Evolutionary conservation across 192 early-diverging fungal genomes (phyloP), one percentile per base, ranked within the genome.

Genomic region (Funneliformis geosporum): DNA sequence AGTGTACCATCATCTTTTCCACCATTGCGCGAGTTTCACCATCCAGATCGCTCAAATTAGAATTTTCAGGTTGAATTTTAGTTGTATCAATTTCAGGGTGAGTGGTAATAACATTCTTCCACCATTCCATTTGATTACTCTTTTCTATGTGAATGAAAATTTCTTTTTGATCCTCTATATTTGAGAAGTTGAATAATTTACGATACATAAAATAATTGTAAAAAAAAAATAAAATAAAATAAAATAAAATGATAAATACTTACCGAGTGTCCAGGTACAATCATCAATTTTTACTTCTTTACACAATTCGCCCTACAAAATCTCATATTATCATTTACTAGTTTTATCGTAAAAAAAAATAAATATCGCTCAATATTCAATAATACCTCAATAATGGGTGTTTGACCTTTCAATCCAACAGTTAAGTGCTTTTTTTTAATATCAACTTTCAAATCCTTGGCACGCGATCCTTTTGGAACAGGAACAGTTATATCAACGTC

Each of bases 11-110:
- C 95, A 97, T 97, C 82, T 97, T 97, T 79, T 97, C 95, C 42
- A 97, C 94, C 96, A 97, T 97, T 43, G 88, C 88, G 21, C 96
- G 80, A 2, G 96, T 97, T 73, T 97, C 96, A 40, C 94, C 94
- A 80, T 97, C 96, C 76, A 97, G 79, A 80, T 97, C 96, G 38
- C 84, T 79, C 66, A 97, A 83, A 67, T 95, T 94, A 1, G 94
- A 95, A 83, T 97, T 97, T 82, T 97, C 96, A 5, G 96, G 96
- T 78, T 91, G 85, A 78, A 97, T 95, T 78, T 92, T 93, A 60
- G 93, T 91, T n/a, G 94, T 96, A 66, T 97, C 93, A 55, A 97
- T 94, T n/a, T 86, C 87, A 27, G 94, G 93, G 75, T 93, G 92
- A 55, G 91, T 87, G 28, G 91, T 91, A 16, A 93, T 86, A 28